Percentiles rank a stretch among this genome's conserved stretches.
Conservation (phyloP, 208 protist species). For the Acanthamoeba healyi region DNA sequence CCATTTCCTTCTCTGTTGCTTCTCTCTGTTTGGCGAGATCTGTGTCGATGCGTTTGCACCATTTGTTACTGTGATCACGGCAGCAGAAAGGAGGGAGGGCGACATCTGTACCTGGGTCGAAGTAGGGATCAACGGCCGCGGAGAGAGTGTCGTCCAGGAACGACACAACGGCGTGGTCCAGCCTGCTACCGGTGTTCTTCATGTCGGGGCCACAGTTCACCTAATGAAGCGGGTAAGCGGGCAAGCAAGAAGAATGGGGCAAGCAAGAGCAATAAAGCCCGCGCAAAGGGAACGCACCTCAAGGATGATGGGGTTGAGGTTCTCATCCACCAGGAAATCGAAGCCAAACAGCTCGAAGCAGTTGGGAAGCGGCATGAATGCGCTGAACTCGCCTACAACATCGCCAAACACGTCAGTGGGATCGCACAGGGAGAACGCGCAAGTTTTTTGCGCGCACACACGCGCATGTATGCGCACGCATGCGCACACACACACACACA, state of each 20-base stretch:
- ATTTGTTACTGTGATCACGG: too few species aligned
- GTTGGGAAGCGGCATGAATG: conserved; percentile 69
- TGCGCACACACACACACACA: too few species aligned
- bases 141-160: conserved; percentile 20
- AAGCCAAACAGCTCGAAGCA: conserved; percentile 68
- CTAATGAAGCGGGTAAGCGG: too few species aligned
- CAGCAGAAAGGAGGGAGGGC: background rate
- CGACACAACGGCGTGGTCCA: conserved; percentile 22
- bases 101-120: conserved; percentile 7
- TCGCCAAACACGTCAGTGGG: too few species aligned
- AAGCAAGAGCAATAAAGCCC: too few species aligned
- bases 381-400: conserved; percentile 59
- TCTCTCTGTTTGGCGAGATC: conserved; percentile 41
- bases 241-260: too few species aligned
- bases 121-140: conserved; percentile 42
- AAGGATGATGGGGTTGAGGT: conserved; percentile 51
- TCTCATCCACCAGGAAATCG: conserved; percentile 66
- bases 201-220: conserved; percentile 57
- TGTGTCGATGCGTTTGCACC: background rate
- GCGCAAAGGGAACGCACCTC: background rate
- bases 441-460: too few species aligned
- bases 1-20: conserved; percentile 41
- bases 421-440: too few species aligned
- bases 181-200: conserved; percentile 45
- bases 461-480: too few species aligned